Conservation (phyloP, 2,329 filamentous ascomycete genomes). For the Beauveria caledonica region DNA sequence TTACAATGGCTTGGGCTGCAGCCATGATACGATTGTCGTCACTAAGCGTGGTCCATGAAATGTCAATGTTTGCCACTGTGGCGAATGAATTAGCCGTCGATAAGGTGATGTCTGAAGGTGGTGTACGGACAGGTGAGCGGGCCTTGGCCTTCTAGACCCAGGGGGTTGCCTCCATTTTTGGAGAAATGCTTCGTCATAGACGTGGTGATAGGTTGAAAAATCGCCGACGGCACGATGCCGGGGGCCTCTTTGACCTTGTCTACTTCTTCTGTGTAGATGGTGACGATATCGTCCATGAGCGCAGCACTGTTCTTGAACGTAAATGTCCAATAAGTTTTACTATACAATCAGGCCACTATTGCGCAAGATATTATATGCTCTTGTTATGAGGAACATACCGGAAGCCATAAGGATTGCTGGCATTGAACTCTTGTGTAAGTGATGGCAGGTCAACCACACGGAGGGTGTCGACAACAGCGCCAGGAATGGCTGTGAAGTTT, state of each 20-base stretch:
- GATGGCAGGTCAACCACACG: slow-evolving; percentile 14
- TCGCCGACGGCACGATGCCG: slow-evolving; percentile 21
- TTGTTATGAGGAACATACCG: slow-evolving; percentile 12
- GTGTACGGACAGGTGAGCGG: slow-evolving; percentile 16
- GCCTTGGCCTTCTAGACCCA: slow-evolving; percentile 21
- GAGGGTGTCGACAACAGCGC: slow-evolving; percentile 15
- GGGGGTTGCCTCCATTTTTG: slow-evolving; percentile 26
- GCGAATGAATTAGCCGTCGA: neutral
- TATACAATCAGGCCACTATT: neutral
- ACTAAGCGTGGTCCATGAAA: slow-evolving; percentile 20
- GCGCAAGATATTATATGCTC: neutral
- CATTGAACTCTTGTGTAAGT: slow-evolving; percentile 17
- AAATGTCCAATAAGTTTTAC: slow-evolving; percentile 19
- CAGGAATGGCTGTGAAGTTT: slow-evolving; percentile 17
- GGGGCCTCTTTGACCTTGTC: slow-evolving; percentile 15
- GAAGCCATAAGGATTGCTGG: slow-evolving; percentile 17
- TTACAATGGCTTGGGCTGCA: slow-evolving; percentile 19
- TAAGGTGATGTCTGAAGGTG: neutral
- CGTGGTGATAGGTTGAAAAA: slow-evolving; percentile 34
- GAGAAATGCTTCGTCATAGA: slow-evolving; percentile 26
- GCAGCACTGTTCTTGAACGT: slow-evolving; percentile 14
- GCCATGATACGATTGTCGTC: slow-evolving; percentile 27
- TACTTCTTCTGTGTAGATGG: slow-evolving; percentile 18
- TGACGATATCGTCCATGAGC: slow-evolving; percentile 18
- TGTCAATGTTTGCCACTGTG: slow-evolving; percentile 17